Base-by-base conservation (phyloP, 2,329 filamentous ascomycete genomes). In the Fusarium cicatricum region DNA sequence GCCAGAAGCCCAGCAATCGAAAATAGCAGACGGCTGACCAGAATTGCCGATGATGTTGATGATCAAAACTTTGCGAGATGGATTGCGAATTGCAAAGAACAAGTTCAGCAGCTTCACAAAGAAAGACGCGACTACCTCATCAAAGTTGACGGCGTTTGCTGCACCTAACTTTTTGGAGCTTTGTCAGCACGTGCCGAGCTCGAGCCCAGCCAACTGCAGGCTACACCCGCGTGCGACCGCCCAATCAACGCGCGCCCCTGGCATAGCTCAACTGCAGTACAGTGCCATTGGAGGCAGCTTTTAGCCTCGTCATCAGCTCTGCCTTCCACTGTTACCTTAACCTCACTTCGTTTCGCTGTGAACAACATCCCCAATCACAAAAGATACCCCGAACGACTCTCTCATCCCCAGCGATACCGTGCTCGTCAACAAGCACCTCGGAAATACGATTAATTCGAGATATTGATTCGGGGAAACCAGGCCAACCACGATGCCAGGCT, bases 401-500 rank as follows among this genome's bases (percentile, higher is more conserved):
- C 37, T 21, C 53, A 62, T 40, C 52, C 38, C 28, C 43, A 48
- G 36, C 63, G 43, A 62, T 41, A 45, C 19, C 28, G 19, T 40
- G 16, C 39, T 16, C 42, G 47, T 15, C 37, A 29, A 23, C 16
- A 12, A 37, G 21, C 10, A 23, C 23, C 32, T 26, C 21, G 11
- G 33, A 50, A 52, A 26, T 11, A 23, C 47, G 15, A 15, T 37
- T 28, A 43, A 19, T 55, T 55, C 51, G 42, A 46, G 40, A 53
- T 50, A 47, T 54, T 44, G 46, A 36, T 53, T 46, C 46, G 40
- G 56, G 56, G 23, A 55, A 56, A 55, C 46, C 48, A 65, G 47
- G 45, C 58, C 46, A 43, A 58, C 58, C 79, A 88, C 73, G 71
- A 99, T 99, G 95, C 89, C 91, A 71, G 93, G 93, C 81, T 97